Conservation (phyloP, 768 basidiomycete genomes). For the Termitomyces sp. region DNA sequence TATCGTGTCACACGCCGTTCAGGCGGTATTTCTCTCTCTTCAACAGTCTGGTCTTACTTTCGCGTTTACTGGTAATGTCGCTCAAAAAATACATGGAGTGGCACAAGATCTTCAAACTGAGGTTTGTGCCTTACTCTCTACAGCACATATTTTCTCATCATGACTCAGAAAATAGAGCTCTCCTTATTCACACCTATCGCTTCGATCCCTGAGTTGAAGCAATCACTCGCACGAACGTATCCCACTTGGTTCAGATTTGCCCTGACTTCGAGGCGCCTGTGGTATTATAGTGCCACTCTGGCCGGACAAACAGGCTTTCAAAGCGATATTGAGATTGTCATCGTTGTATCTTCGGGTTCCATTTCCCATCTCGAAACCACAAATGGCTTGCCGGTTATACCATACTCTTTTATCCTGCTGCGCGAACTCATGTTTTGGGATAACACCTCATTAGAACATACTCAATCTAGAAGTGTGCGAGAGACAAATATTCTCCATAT, state of each 20-base stretch:
- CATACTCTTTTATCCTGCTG: conserved; percentile 12
- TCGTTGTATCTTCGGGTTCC: background rate
- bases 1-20: background rate
- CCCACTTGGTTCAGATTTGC: conserved; percentile 2
- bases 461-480: background rate
- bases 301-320: background rate
- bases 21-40: background rate
- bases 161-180: background rate
- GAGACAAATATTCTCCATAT: conserved; percentile 1
- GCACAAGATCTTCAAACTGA: background rate
- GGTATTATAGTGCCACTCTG: background rate
- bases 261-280: background rate
- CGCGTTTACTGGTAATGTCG: background rate
- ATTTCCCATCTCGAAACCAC: background rate
- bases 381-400: conserved; percentile 6
- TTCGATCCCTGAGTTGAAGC: conserved; percentile 2
- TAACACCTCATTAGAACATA: background rate
- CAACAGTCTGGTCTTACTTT: background rate
- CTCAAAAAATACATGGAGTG: background rate
- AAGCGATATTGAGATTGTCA: conserved; percentile 2
- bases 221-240: background rate
- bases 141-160: background rate
- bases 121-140: background rate
- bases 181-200: background rate
- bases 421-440: conserved; percentile 12